A percentile compares a stretch with the other conserved stretches of the same genome.
phyloP scores from a whole-genome alignment of 2,329 filamentous ascomycete genomes.

The Beauveria brongniartii region DNA sequence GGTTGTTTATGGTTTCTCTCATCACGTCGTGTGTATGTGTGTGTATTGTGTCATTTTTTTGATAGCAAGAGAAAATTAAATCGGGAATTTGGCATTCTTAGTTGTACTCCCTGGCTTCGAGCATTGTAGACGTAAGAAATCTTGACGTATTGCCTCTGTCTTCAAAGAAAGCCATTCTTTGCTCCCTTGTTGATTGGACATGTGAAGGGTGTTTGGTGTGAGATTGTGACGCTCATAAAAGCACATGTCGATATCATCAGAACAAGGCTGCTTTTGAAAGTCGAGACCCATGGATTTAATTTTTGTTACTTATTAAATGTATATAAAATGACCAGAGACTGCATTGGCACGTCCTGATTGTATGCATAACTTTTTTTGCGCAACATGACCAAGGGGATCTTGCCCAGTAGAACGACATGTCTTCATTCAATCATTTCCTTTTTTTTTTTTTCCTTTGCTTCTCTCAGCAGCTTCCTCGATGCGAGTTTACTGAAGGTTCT shows the following conservation, averaged over 20 bases:
- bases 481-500: conserved; percentile 51
- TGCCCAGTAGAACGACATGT: background rate
- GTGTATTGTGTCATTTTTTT: conserved; percentile 3
- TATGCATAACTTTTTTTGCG: background rate
- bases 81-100: background rate
- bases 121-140: no score
- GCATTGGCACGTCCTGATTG: background rate
- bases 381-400: background rate
- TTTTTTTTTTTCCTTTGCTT: background rate
- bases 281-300: background rate
- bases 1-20: background rate
- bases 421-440: background rate
- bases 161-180: no score
- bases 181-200: no score
- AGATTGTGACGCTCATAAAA: no score
- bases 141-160: no score
- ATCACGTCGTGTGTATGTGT: background rate
- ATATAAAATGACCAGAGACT: conserved; percentile 3
- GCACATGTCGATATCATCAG: no score
- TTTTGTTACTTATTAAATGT: conserved; percentile 5
- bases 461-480: background rate
- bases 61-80: background rate
- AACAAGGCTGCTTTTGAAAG: background rate
- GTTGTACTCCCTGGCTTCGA: background rate
- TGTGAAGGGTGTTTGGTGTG: no score